Evolutionary conservation across 2,329 filamentous ascomycete genomes (phyloP), one percentile per base, ranked within the genome.

Genomic region (Pseudogymnoascus verrucosus): DNA sequence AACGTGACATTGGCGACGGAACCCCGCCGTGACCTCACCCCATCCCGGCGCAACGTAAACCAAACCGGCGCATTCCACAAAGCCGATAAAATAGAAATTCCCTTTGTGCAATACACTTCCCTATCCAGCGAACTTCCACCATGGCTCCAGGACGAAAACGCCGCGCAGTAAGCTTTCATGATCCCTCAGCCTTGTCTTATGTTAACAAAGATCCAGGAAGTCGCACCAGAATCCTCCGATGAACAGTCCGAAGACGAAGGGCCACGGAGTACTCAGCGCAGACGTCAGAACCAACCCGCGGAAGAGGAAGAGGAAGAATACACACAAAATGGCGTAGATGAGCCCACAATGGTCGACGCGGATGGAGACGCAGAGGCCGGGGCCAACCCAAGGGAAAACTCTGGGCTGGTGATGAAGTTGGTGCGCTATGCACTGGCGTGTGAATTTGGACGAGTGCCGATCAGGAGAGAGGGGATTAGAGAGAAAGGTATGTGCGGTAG

Each of bases 381-480:
- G n/a, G 63, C 68, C 11, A 76, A 80, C 3, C 81, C 51, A 11
- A 57, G 28, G 51, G 51, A 6, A 34, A 57, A 11, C 4, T 57
- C 8, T 21, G 51, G 84, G 67, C 74, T 86, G 36, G 81, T 84
- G 37, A 88, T 87, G 74, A 88, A 86, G 70, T 74, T 89, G n/a
- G 80, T 89, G n/a, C 82, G 87, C 62, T 88, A 88, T 68, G 85
- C 84, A 3, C 73, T 89, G 23, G 84, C 86, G 4, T 88, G 86
- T 74, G 86, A 89, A 70, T 87, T 82, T 66, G 82, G 85, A 8
- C 78, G 86, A 62, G 79, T 80, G 40, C 78, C 81, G 0, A 87
- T 89, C 54, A 79, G 80, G 62, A 77, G 86, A 68, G 81, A 85
- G 21, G 86, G 84, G 34, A 86, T 89, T 54, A 81, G 80, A 65